Evolutionary conservation across 2,329 filamentous ascomycete species (phyloP).

Genomic region (Stemphylium vesicarium): DNA sequence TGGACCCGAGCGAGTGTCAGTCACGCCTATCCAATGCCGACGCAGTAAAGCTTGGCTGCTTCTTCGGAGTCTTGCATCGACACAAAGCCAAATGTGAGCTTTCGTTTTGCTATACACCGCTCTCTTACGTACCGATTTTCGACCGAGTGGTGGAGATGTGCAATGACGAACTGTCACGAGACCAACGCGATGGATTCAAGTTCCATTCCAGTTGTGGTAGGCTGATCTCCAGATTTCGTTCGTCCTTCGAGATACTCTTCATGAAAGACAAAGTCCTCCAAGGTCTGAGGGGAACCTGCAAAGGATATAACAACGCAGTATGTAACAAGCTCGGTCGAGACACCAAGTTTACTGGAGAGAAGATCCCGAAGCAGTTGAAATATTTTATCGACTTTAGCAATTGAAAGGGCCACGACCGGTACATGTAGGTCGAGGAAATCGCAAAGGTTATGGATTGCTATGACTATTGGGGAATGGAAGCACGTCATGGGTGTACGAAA

Average conservation of each 20-base stretch:
- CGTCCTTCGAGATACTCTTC: background rate
- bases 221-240: background rate
- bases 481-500: no score
- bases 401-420: no score
- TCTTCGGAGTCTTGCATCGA: background rate
- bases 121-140: background rate
- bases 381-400: background rate
- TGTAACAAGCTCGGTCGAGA: no score
- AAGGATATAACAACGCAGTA: background rate
- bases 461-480: no score
- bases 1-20: background rate
- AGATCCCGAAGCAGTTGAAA: background rate
- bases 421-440: no score
- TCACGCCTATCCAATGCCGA: background rate
- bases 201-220: no score
- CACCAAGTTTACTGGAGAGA: no score
- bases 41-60: background rate
- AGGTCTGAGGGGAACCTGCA: background rate
- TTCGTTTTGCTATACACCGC: background rate
- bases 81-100: background rate
- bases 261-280: background rate
- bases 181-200: background rate
- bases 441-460: no score
- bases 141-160: background rate
- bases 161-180: background rate